Conservation (phyloP, 306 rosid genomes). For the Cucurbita pepo region DNA sequence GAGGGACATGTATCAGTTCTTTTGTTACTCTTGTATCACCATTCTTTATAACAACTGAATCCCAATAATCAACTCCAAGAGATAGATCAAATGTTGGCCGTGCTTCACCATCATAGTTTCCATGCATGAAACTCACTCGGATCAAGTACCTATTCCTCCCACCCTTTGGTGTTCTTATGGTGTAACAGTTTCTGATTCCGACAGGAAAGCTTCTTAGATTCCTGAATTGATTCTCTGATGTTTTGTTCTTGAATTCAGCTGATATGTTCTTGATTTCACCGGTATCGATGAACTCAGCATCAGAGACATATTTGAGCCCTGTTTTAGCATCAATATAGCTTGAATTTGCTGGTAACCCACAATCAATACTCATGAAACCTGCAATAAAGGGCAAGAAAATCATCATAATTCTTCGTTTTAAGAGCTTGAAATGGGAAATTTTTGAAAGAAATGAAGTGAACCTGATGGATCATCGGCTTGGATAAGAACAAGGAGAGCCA, state of each 20-base stretch:
- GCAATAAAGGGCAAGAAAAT: not conserved
- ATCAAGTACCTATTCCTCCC: slow-evolving; percentile 11
- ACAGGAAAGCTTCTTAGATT: slow-evolving; percentile 12
- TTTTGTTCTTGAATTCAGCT: not conserved
- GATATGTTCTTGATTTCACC: slow-evolving; percentile 1
- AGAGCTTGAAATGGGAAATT: not conserved
- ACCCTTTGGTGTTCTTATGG: not conserved
- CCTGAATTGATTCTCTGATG: not conserved
- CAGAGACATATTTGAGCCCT: slow-evolving; percentile 3
- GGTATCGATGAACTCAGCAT: not conserved
- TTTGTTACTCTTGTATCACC: not conserved
- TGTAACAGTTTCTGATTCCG: slow-evolving; percentile 13
- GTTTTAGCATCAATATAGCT: not conserved
- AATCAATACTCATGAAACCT: slow-evolving; percentile 15
- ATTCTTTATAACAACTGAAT: not conserved
- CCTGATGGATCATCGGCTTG: not conserved
- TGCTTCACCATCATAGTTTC: slow-evolving; percentile 5
- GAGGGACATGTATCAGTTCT: slow-evolving; percentile 13
- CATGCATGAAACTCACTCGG: slow-evolving; percentile 15
- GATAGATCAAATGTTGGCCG: slow-evolving; percentile 9
- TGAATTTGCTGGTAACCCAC: not conserved
- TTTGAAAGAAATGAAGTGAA: not conserved
- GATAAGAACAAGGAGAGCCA: not conserved
- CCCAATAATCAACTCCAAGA: slow-evolving; percentile 15
- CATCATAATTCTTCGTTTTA: not conserved